Evolutionary conservation across 2,329 filamentous ascomycete genomes (phyloP).

Genomic region (Cercospora sesami): DNA sequence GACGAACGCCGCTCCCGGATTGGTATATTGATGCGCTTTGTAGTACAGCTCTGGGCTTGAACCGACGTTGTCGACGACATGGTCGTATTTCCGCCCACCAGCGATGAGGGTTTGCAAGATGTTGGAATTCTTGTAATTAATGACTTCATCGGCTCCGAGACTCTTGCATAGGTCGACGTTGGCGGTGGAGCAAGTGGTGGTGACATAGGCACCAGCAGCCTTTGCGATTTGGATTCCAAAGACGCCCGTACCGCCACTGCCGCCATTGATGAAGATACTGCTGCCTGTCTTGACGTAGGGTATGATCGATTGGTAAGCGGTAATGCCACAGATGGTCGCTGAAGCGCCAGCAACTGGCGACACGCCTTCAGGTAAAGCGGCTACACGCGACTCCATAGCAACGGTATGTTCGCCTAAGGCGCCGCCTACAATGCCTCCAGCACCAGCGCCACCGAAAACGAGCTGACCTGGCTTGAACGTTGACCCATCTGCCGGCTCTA

Average conservation of each 20-base stretch:
- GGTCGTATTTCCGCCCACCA: constrained; percentile 49
- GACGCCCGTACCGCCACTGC: constrained; percentile 61
- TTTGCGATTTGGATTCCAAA: constrained; percentile 67
- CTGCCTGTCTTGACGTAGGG: constrained; percentile 45
- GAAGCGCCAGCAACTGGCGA: constrained; percentile 39
- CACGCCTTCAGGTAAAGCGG: constrained; percentile 48
- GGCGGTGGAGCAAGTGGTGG: constrained; percentile 57
- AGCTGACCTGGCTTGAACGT: constrained; percentile 40
- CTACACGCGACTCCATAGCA: constrained; percentile 42
- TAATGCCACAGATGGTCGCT: constrained; percentile 40
- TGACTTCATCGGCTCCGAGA: constrained; percentile 63
- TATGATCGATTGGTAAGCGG: constrained; percentile 43
- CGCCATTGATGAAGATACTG: constrained; percentile 65
- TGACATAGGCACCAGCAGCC: constrained; percentile 59
- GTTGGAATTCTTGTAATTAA: constrained; percentile 59
- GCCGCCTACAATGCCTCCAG: constrained; percentile 34
- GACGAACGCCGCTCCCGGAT: constrained; percentile 51
- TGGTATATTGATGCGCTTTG: constrained; percentile 53
- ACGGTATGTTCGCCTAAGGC: constrained; percentile 42
- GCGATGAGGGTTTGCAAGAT: constrained; percentile 51
- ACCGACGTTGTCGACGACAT: constrained; percentile 62
- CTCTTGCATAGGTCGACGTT: constrained; percentile 59
- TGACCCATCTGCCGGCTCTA: constrained; percentile 41
- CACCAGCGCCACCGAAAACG: constrained; percentile 45
- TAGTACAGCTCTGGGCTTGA: constrained; percentile 54